Evolutionary conservation across 2,329 filamentous ascomycete species (phyloP).

Genomic region (Penicillium glabrum): DNA sequence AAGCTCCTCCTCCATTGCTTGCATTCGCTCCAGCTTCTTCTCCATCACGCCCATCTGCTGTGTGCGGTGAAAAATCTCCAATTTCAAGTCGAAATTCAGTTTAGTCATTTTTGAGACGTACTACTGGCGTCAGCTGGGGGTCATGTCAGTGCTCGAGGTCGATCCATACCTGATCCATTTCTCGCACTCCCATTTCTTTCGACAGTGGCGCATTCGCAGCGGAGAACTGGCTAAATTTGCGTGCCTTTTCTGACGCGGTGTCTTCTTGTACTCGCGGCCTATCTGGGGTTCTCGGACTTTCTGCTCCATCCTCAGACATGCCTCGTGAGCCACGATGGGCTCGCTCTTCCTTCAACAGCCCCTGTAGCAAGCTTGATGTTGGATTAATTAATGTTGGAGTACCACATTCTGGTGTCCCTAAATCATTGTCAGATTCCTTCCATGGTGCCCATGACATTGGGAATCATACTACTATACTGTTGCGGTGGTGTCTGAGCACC

Average conservation of each 20-base stretch:
- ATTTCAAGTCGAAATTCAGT: conserved; percentile 45
- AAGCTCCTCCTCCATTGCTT: conserved; percentile 39
- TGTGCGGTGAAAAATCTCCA: conserved; percentile 42
- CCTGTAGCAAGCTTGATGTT: conserved; percentile 40
- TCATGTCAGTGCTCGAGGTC: background rate
- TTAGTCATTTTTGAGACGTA: conserved; percentile 47
- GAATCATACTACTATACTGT: conserved; percentile 24
- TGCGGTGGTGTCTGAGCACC: conserved; percentile 25
- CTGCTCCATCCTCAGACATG: conserved; percentile 21
- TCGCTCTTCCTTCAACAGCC: conserved; percentile 43
- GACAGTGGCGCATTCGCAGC: conserved; percentile 34
- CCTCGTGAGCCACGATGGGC: conserved; percentile 36
- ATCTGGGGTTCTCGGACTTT: conserved; percentile 27
- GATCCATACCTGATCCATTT: conserved; percentile 41
- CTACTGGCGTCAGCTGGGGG: conserved; percentile 25
- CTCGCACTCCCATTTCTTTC: conserved; percentile 43
- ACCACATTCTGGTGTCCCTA: conserved; percentile 32
- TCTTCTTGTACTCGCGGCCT: conserved; percentile 31
- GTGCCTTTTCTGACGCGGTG: conserved; percentile 35
- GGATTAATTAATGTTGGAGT: conserved; percentile 39
- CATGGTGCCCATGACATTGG: background rate
- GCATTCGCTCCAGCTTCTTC: conserved; percentile 40
- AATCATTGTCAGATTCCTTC: background rate
- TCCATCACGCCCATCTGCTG: conserved; percentile 38
- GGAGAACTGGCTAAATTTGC: conserved; percentile 30